phyloP scores from a whole-genome alignment of 106 monocot genomes.

The Phalaenopsis aphrodite region DNA sequence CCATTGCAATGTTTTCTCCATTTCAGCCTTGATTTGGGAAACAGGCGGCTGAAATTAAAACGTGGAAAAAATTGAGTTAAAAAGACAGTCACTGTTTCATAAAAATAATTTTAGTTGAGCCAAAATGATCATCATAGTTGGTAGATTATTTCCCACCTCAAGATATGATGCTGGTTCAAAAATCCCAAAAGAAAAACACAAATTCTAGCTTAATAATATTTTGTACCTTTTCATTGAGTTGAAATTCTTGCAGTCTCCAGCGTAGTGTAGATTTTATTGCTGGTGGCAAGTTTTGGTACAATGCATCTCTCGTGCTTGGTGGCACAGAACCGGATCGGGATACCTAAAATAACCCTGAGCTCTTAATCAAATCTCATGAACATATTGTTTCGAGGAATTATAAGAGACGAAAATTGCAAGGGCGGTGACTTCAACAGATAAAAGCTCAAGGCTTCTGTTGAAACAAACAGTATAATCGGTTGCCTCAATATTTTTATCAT shows the following conservation, averaged over 20 bases:
- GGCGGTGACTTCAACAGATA: background rate
- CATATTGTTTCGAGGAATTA: background rate
- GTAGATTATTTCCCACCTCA: background rate
- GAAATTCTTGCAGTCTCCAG: constrained; percentile 36
- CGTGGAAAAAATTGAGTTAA: background rate
- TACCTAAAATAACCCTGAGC: constrained; percentile 22
- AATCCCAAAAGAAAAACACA: background rate
- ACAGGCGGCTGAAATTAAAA: constrained; percentile 34
- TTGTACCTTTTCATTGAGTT: constrained; percentile 46
- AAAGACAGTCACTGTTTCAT: background rate
- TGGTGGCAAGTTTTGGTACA: constrained; percentile 64
- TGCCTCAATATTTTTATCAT: background rate
- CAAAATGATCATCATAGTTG: background rate
- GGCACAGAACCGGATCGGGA: constrained; percentile 59
- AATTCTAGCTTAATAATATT: background rate
- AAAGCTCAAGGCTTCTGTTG: background rate
- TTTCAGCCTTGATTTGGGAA: constrained; percentile 48
- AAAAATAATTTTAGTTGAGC: background rate
- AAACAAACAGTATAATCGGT: background rate
- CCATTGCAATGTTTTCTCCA: constrained; percentile 80
- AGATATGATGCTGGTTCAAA: background rate
- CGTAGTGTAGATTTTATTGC: constrained; percentile 43
- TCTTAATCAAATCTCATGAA: constrained; percentile 5
- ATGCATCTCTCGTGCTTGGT: constrained; percentile 43
- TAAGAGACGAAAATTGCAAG: background rate